A percentile compares a stretch with the other conserved stretches of the same genome.
These are phyloP conservation scores for Aspergillus vadensis DNA, from an alignment of 2,329 filamentous ascomycete species.

Conservation along the genomic window DNA sequence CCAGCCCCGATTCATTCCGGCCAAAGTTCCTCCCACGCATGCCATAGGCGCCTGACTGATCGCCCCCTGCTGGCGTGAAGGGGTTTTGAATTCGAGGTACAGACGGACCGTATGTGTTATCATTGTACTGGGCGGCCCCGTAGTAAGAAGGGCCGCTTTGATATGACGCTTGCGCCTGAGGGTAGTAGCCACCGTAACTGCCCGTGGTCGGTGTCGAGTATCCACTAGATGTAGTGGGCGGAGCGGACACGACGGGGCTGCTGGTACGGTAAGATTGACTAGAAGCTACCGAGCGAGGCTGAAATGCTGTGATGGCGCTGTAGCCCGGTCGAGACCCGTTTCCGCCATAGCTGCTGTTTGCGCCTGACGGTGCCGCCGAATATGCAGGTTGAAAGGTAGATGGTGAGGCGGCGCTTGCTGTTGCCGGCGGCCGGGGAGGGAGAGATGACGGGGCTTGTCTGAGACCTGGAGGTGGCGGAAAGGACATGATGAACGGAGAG, in stretches of 20 bases:
- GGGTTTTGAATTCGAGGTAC: conserved; percentile 77
- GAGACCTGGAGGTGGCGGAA: conserved; percentile 81
- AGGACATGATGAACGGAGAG: conserved; percentile 69
- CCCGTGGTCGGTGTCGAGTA: conserved; percentile 43
- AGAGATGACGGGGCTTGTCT: conserved; percentile 62
- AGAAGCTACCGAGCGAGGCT: conserved; percentile 60
- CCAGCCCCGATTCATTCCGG: conserved; percentile 48
- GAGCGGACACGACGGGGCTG: conserved; percentile 39
- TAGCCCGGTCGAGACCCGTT: conserved; percentile 35
- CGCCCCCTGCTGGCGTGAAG: conserved; percentile 66
- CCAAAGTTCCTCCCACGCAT: conserved; percentile 36
- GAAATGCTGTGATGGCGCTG: conserved; percentile 58
- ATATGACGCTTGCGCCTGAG: conserved; percentile 42
- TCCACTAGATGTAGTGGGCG: conserved; percentile 36
- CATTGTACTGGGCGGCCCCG: conserved; percentile 48
- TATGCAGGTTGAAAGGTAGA: conserved; percentile 57
- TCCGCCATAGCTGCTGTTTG: conserved; percentile 36
- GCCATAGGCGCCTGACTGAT: conserved; percentile 25
- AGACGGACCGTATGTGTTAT: conserved; percentile 51
- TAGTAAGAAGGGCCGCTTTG: conserved; percentile 47
- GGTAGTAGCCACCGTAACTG: conserved; percentile 46
- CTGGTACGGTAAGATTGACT: conserved; percentile 43
- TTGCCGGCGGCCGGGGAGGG: conserved; percentile 73
- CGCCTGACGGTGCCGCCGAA: conserved; percentile 40
- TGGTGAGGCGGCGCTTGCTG: conserved; percentile 44